Evolutionary conservation across 2,329 filamentous ascomycete species (phyloP), one percentile per base, ranked within the genome.

Genomic region (Cladorrhinum sp.): DNA sequence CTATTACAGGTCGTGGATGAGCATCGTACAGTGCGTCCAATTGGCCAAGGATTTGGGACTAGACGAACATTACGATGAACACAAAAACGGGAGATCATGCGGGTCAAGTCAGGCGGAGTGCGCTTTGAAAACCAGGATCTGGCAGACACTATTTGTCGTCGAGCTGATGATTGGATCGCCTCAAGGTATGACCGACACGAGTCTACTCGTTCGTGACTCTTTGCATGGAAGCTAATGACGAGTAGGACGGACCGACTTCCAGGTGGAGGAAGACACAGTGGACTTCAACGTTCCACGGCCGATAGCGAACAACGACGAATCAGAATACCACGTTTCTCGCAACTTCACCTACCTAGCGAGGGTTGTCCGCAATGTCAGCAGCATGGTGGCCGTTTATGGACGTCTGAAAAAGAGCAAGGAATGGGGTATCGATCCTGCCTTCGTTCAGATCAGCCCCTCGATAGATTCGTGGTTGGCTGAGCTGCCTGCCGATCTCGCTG

Each of bases 1-100:
- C 72, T 98, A 95, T 74, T 98, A 95, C 75, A 88, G 94, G 39
- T 98, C 95, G 0, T 98, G 95, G 94, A 96, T 97, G 86, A 91
- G 90, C 4, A 86, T 96, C 20, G 94, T 96, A 57, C 91, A 93
- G 63, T 92, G 94, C 65, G 89, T 96, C 7, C 89, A 92, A 52
- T 96, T 98, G 91, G 92, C 87, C 24, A 95, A 96, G 70, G 94
- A 97, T 71, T 80, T 98, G 30, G 91, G 92, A 20, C 79, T 98
- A 5, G 88, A 97, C 71, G 92, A 96, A 65, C 94, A 98, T 75
- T 86, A 86, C 64, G 87, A 90, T 61, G 85, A 87, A 50, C 95
- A 98, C 73, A 83, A 88, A 64, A 83, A 85, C 57, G 90, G 89
- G 21, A 84, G 83, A 58, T 73, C 82, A 0, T 98, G 95, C 71